These are phyloP conservation scores for Mesembryanthemum crystallinum DNA, from an alignment of 148 eudicot genomes.

Conservation along the genomic window DNA sequence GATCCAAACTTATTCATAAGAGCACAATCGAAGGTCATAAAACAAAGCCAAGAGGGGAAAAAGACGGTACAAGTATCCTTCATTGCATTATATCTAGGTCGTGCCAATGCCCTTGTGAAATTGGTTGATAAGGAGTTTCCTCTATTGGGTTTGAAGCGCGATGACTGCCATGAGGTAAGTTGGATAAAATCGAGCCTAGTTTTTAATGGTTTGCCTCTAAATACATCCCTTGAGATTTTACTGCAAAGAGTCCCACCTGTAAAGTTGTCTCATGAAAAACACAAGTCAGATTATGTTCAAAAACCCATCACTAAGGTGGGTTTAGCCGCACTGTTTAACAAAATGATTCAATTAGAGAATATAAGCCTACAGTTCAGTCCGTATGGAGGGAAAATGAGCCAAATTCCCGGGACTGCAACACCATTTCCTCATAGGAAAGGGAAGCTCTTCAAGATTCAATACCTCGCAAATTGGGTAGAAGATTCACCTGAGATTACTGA, in stretches of 20 bases:
- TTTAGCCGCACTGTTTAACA: slow-evolving; percentile 35
- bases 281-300: slow-evolving; percentile 45
- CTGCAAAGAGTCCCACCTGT: slow-evolving; percentile 14
- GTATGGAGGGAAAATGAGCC: slow-evolving; percentile 46
- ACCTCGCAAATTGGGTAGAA: slow-evolving; percentile 28
- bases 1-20: slow-evolving; percentile 35
- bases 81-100: slow-evolving; percentile 32
- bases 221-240: slow-evolving; percentile 25
- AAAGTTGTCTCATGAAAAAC: slow-evolving; percentile 10
- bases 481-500: slow-evolving; percentile 9
- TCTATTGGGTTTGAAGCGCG: slow-evolving; percentile 26
- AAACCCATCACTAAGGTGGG: slow-evolving; percentile 33
- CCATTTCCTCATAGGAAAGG: slow-evolving; percentile 54
- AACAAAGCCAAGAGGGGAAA: not conserved
- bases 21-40: slow-evolving; percentile 10
- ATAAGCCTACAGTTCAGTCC: slow-evolving; percentile 36
- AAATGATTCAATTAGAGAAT: slow-evolving; percentile 31
- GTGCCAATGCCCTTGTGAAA: slow-evolving; percentile 15
- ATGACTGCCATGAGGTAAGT: slow-evolving; percentile 30
- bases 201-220: slow-evolving; percentile 20
- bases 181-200: slow-evolving; percentile 34
- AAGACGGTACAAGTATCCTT: slow-evolving; percentile 29
- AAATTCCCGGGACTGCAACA: slow-evolving; percentile 27
- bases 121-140: slow-evolving; percentile 29
- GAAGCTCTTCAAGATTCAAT: slow-evolving; percentile 39